Evolutionary conservation across 2,329 filamentous ascomycete species (phyloP), one percentile per base, ranked within the genome.

Genomic region (Clonostachys chloroleuca): DNA sequence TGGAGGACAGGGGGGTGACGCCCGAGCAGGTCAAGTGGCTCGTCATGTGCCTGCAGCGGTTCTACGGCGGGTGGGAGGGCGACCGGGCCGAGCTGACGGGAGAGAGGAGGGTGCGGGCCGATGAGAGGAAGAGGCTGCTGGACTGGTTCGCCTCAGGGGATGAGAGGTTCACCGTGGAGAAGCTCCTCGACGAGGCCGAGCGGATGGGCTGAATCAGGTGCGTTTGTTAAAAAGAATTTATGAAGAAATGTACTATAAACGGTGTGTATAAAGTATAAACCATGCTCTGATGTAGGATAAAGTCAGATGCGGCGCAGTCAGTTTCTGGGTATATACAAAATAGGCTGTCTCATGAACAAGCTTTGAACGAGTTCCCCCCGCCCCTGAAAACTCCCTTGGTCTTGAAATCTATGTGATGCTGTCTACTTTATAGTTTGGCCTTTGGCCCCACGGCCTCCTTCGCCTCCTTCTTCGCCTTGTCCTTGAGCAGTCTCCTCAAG

Each of bases 21-120:
- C 78, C 89, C 0, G 82, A 91, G 46, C 87, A 96, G 61, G 92
- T 87, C n/a, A 85, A 84, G 67, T 96, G 89, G 86, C 69, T 99
- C 57, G 75, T 95, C 44, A 88, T 96, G 82, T 94, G 90, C 57
- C 71, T 99, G 70, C 94, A 99, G 74, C 84, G 90, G 61, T 99
- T 99, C 67, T 99, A 99, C 62, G 82, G 86, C 16, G 81, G 81
- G 52, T 73, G 81, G 75, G 77, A 77, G 48, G 72, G 62, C 45
- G 69, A 61, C n/a, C 68, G 61, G 14, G 57, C 52, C 6, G 63
- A 62, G 20, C 45, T 63, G 6, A 59, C 58, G 5, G 62, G 65
- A 7, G 63, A 65, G 50, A 74, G 73, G 45, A 69, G 74, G 53
- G 78, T 82, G 62, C 83, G 83, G 55, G 73, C 68, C 2, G 75